Conservation (phyloP, 2,329 filamentous ascomycete species). For the Calonectria crousiana region DNA sequence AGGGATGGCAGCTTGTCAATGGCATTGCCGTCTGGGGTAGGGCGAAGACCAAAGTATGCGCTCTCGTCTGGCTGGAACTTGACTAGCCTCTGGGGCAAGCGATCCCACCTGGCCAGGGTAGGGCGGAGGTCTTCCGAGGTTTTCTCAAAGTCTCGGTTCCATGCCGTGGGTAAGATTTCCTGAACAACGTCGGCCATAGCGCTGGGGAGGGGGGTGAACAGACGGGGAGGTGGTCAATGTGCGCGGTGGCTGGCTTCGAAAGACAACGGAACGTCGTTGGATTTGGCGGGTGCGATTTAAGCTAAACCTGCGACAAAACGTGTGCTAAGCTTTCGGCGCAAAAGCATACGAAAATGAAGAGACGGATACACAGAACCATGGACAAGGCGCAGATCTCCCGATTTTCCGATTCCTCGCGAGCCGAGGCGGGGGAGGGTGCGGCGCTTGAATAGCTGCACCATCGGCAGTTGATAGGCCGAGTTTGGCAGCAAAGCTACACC, state of each 20-base stretch:
- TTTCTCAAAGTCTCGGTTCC: slow-evolving; percentile 28
- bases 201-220: background rate
- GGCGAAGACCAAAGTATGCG: slow-evolving; percentile 21
- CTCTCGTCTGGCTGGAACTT: slow-evolving; percentile 19
- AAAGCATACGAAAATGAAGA: background rate
- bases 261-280: background rate
- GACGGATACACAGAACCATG: background rate
- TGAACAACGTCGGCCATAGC: slow-evolving; percentile 14
- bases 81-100: slow-evolving; percentile 23
- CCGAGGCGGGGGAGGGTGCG: background rate
- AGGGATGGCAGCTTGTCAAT: slow-evolving; percentile 18
- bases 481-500: slow-evolving; percentile 1
- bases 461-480: slow-evolving; percentile 17
- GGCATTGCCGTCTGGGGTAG: slow-evolving; percentile 8
- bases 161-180: slow-evolving; percentile 16
- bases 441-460: background rate
- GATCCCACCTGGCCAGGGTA: slow-evolving; percentile 22
- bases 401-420: background rate
- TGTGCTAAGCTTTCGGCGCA: slow-evolving; percentile 1
- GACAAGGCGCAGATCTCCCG: background rate
- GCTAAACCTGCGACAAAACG: background rate
- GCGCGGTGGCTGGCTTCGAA: background rate
- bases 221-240: background rate
- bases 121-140: slow-evolving; percentile 19
- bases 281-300: slow-evolving; percentile 5